phyloP scores from a whole-genome alignment of 2,329 filamentous ascomycete species.

The Penicillium sp. region DNA sequence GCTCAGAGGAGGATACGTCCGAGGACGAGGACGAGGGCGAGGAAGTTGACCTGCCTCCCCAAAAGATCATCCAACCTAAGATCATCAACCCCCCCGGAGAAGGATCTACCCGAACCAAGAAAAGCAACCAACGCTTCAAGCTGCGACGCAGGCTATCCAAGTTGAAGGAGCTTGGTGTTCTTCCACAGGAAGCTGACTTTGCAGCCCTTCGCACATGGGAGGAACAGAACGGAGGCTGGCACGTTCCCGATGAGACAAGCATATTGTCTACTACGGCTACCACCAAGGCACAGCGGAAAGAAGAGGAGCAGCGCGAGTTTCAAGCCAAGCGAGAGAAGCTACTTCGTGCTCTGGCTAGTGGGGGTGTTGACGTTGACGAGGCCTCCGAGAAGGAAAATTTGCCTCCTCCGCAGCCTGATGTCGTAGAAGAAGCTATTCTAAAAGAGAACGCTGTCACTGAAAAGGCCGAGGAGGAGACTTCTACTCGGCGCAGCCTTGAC shows the following conservation, averaged over 20 bases:
- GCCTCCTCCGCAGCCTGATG: slow-evolving; percentile 22
- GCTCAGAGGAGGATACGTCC: slow-evolving; percentile 34
- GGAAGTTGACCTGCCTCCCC: slow-evolving; percentile 21
- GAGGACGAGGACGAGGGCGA: slow-evolving; percentile 44
- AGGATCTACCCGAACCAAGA: slow-evolving; percentile 56
- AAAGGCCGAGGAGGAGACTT: slow-evolving; percentile 20
- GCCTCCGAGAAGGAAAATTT: slow-evolving; percentile 38
- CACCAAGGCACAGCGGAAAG: slow-evolving; percentile 26
- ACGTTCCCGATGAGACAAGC: slow-evolving; percentile 27
- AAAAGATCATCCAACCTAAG: slow-evolving; percentile 12
- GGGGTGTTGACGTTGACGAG: slow-evolving; percentile 55
- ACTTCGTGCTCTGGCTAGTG: slow-evolving; percentile 55
- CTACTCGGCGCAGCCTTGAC: slow-evolving; percentile 53
- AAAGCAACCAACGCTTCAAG: slow-evolving; percentile 60
- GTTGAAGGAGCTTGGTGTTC: slow-evolving; percentile 58
- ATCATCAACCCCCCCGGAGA: slow-evolving; percentile 49
- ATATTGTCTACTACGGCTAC: slow-evolving; percentile 22
- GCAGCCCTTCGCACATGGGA: slow-evolving; percentile 51
- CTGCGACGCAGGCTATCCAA: slow-evolving; percentile 54
- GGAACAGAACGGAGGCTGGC: slow-evolving; percentile 30
- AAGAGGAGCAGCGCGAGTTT: slow-evolving; percentile 49
- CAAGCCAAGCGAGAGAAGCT: slow-evolving; percentile 56
- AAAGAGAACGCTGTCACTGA: slow-evolving; percentile 17
- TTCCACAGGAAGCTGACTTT: slow-evolving; percentile 57
- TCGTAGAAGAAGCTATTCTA: slow-evolving; percentile 16